A percentile compares a stretch with the other conserved stretches of the same genome.
Conservation (phyloP, 148 eudicot genomes). For the Tetragonia tetragonoides region DNA sequence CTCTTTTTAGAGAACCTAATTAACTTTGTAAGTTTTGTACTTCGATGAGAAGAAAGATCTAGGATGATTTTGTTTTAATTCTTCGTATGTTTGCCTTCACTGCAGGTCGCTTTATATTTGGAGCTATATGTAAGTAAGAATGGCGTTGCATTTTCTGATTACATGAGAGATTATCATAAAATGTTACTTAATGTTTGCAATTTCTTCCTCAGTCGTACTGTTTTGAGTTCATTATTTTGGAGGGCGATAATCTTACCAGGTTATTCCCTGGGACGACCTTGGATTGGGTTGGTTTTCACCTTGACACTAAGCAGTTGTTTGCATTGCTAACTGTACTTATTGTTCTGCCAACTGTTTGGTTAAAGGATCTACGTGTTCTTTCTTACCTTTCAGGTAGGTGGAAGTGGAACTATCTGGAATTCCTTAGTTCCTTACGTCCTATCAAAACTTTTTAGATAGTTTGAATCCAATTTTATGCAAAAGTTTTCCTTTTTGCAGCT, state of each 20-base stretch:
- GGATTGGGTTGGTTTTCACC: constrained; percentile 45
- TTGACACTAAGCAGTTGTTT: constrained; percentile 69
- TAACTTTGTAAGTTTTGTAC: too few relatives aligned
- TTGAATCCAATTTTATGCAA: background rate
- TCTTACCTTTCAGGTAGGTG: constrained; percentile 80
- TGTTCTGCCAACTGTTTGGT: constrained; percentile 76
- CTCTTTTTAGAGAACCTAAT: too few relatives aligned
- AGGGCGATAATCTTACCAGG: constrained; percentile 77
- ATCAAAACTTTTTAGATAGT: too few relatives aligned
- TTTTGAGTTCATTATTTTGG: constrained; percentile 87
- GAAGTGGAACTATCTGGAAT: background rate
- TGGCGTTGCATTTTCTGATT: background rate
- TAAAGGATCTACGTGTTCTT: constrained; percentile 65
- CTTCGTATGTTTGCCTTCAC: constrained; percentile 1
- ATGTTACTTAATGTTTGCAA: constrained; percentile 11
- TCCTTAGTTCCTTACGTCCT: too few relatives aligned
- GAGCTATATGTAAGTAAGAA: constrained; percentile 81
- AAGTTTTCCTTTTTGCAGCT: constrained; percentile 50
- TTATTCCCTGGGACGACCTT: constrained; percentile 72
- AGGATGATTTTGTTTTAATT: constrained; percentile 3
- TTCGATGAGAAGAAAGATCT: background rate
- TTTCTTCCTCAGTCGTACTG: constrained; percentile 71
- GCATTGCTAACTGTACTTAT: constrained; percentile 63
- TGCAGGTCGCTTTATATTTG: constrained; percentile 76
- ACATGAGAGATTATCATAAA: background rate